Percentiles rank a stretch among this genome's conserved stretches.
Conservation (phyloP, 805 yeast genomes). For the Deakozyma indianensis region DNA sequence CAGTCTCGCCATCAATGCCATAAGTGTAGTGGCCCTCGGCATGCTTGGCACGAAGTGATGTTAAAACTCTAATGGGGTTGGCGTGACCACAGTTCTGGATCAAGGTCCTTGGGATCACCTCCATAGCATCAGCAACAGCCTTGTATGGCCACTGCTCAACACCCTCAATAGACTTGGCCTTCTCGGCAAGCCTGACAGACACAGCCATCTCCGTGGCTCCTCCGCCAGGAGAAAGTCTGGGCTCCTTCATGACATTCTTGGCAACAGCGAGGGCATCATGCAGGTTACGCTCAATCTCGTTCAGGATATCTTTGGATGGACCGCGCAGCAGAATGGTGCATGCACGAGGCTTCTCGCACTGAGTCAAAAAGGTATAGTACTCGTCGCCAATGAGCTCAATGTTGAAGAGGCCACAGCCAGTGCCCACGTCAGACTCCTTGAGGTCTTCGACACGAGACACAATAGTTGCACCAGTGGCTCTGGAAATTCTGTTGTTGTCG, state of each 20-base stretch:
- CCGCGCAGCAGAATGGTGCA: constrained; percentile 91
- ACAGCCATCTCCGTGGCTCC: constrained; percentile 99
- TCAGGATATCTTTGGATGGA: constrained; percentile 89
- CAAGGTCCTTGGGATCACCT: constrained; percentile 93
- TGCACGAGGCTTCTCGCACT: constrained; percentile 78
- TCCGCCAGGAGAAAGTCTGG: constrained; percentile 94
- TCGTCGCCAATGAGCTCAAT: constrained; percentile 96
- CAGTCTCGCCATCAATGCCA: constrained; percentile 92
- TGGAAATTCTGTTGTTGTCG: constrained; percentile 90
- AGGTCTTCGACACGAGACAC: constrained; percentile 92
- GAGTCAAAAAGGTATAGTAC: constrained; percentile 72
- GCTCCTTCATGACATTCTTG: constrained; percentile 87
- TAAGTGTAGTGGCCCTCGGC: constrained; percentile 75
- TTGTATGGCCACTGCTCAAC: constrained; percentile 97
- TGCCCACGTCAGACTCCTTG: constrained; percentile 81
- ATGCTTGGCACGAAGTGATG: constrained; percentile 91
- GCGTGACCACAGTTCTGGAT: constrained; percentile 92
- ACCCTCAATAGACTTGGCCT: constrained; percentile 86
- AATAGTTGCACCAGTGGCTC: constrained; percentile 96
- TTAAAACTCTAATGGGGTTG: constrained; percentile 75
- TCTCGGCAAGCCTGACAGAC: constrained; percentile 72
- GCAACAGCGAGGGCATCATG: constrained; percentile 99
- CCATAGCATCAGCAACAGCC: constrained; percentile 98
- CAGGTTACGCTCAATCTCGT: constrained; percentile 90
- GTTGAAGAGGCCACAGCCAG: constrained; percentile 77